phyloP scores from a whole-genome alignment of 768 basidiomycete species.

The Pisolithus orientalis region DNA sequence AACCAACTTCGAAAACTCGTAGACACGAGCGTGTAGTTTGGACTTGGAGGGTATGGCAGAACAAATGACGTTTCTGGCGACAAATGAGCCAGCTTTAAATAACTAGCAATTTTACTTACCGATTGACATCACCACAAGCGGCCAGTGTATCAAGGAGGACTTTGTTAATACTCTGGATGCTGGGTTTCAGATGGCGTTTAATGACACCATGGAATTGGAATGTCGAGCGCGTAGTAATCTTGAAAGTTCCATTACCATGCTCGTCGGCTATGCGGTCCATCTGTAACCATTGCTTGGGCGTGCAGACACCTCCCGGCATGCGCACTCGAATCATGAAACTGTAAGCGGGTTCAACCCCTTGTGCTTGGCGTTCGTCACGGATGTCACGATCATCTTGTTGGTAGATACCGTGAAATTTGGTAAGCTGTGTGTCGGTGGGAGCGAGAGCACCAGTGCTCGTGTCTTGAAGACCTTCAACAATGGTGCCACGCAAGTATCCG shows the following conservation, averaged over 20 bases:
- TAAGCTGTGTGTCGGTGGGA: slow-evolving; percentile 86
- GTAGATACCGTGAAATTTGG: slow-evolving; percentile 97
- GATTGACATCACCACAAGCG: slow-evolving; percentile 97
- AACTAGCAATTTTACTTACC: slow-evolving; percentile 37
- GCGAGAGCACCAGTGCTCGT: slow-evolving; percentile 85
- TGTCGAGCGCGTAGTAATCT: slow-evolving; percentile 95
- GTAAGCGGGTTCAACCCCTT: slow-evolving; percentile 93
- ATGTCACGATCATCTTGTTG: slow-evolving; percentile 99
- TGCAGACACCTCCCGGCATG: slow-evolving; percentile 94
- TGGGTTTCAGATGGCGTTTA: slow-evolving; percentile 92
- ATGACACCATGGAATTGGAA: slow-evolving; percentile 99
- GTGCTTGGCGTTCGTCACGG: slow-evolving; percentile 88
- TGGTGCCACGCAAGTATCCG: slow-evolving; percentile 90
- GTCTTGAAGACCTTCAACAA: slow-evolving; percentile 86
- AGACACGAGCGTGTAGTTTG: slow-evolving; percentile 78
- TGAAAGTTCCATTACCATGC: slow-evolving; percentile 89
- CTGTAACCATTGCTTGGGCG: slow-evolving; percentile 85
- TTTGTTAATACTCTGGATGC: slow-evolving; percentile 94
- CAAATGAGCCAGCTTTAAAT: slow-evolving; percentile 4
- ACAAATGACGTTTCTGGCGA: slow-evolving; percentile 76
- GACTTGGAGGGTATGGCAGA: slow-evolving; percentile 88
- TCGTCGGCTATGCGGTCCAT: slow-evolving; percentile 97
- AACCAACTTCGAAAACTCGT: slow-evolving; percentile 74
- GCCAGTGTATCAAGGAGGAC: slow-evolving; percentile 91
- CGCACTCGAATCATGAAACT: slow-evolving; percentile 98